These are phyloP conservation scores for Glaciozyma antarctica DNA, from an alignment of 768 basidiomycete species.

Conservation along the genomic window DNA sequence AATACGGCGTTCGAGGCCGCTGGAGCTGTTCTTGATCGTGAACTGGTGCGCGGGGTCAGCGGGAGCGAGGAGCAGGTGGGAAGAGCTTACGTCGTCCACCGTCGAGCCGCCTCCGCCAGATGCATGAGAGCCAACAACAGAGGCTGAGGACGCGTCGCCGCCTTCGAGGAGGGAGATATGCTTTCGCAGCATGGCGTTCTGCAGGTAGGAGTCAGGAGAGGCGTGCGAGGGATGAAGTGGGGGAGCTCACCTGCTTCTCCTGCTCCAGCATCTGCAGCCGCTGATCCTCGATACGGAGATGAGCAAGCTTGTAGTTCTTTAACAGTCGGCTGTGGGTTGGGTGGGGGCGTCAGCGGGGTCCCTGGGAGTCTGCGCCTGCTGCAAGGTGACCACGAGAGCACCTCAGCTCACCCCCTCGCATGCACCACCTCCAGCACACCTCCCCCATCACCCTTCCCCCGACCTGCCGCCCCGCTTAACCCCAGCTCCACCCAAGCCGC, in stretches of 20 bases:
- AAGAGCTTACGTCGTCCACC: conserved; percentile 24
- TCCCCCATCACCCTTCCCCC: too few relatives aligned
- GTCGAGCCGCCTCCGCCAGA: conserved; percentile 25
- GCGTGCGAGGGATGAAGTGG: not conserved
- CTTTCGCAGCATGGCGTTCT: conserved; percentile 61
- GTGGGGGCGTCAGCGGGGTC: not conserved
- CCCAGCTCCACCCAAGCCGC: too few relatives aligned
- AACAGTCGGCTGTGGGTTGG: conserved; percentile 15
- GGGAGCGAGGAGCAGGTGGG: not conserved
- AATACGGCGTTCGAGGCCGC: conserved; percentile 68
- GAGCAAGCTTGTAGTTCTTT: conserved; percentile 31
- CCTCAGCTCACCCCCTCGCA: too few relatives aligned
- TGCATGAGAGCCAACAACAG: conserved; percentile 24
- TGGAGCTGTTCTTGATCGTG: conserved; percentile 80
- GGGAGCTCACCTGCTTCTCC: conserved; percentile 23
- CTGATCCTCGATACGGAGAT: conserved; percentile 19
- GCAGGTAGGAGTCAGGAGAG: conserved; percentile 34
- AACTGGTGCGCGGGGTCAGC: conserved; percentile 56
- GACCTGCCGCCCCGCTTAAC: too few relatives aligned
- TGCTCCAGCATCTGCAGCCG: conserved; percentile 27
- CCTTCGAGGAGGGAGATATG: conserved; percentile 70
- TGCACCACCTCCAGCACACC: too few relatives aligned
- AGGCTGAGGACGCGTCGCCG: conserved; percentile 38
- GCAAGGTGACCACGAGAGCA: not conserved
- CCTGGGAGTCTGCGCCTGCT: not conserved